phyloP scores from a whole-genome alignment of 257 asterid genomes.

The Buddleja alternifolia region DNA sequence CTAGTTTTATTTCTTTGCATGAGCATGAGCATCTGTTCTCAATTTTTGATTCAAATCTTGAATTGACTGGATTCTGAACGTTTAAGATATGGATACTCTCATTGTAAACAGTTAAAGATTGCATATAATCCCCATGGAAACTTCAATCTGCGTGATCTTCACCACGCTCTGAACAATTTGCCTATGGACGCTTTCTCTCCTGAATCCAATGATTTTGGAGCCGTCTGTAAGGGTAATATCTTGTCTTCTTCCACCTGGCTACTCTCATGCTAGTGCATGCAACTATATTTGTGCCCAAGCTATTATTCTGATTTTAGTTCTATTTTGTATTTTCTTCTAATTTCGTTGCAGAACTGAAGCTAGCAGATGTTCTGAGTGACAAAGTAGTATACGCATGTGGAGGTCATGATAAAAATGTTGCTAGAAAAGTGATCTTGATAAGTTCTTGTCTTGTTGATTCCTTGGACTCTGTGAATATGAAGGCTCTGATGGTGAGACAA shows the following conservation, averaged over 20 bases:
- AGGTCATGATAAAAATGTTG: slow-evolving; percentile 43
- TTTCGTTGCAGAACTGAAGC: slow-evolving; percentile 62
- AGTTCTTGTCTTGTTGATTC: slow-evolving; percentile 53
- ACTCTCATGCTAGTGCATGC: slow-evolving; percentile 11
- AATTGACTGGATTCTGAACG: slow-evolving; percentile 23
- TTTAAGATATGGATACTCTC: slow-evolving; percentile 29
- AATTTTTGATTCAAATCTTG: slow-evolving; percentile 17
- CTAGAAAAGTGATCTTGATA: slow-evolving; percentile 67
- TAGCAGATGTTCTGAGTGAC: slow-evolving; percentile 63
- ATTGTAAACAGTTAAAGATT: slow-evolving; percentile 70
- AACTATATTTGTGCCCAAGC: not conserved
- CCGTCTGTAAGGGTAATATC: slow-evolving; percentile 46
- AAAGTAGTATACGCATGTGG: slow-evolving; percentile 61
- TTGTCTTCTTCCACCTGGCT: slow-evolving; percentile 5
- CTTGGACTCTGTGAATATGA: slow-evolving; percentile 60
- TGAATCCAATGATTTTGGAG: slow-evolving; percentile 45
- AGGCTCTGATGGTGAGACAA: slow-evolving; percentile 68
- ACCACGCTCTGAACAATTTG: slow-evolving; percentile 76
- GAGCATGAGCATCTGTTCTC: slow-evolving; percentile 10
- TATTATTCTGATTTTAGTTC: slow-evolving; percentile 14
- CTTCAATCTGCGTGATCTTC: slow-evolving; percentile 88
- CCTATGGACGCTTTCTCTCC: slow-evolving; percentile 75
- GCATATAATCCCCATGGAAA: slow-evolving; percentile 82
- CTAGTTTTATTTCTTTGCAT: slow-evolving; percentile 6
- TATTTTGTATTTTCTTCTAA: slow-evolving; percentile 19